Base-by-base conservation (phyloP, 495 filamentous ascomycete species). In the Penicillium ochrochloron region DNA sequence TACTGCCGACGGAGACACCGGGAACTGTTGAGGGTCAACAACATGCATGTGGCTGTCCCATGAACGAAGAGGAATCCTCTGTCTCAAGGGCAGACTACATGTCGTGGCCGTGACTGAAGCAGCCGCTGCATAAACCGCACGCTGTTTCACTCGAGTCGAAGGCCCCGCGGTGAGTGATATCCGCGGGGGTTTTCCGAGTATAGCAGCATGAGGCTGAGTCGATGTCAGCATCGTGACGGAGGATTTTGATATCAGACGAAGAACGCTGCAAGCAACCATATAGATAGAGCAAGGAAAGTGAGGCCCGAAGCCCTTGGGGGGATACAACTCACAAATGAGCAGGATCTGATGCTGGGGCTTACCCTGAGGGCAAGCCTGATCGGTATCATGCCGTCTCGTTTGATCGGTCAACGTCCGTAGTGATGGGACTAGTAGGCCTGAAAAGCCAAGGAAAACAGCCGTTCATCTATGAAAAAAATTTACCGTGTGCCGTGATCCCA, bases 31-130 rank as follows among this genome's bases (percentile, higher is more conserved):
- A 9, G 80, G 78, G 59, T 84, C 83, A 56, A 83, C 74, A 58
- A 83, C 77, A 65, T 85, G 83, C 79, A 85, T 84, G 61, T 85
- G 83, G 41, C 78, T 81, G 66, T 84, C 82, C 83, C 83, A 85
- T 62, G 80, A 72, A 11, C 66, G 60, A 12, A 59, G 59, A 17
- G 80, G 80, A n/a, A 82, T 59, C 57, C 70, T 71, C 44, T 67
- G 57, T 34, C 62, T 74, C 39, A 76, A 34, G 6, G 66, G 68
- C 21, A 59, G 29, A 10, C 54, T 53, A 17, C 64, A 52, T 19
- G 50, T 5, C 21, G 35, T 44, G 8, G 25, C 37, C 23, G 35
- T 58, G 21, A 15, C 17, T 27, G 35, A 25, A 21, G 25, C 27
- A 21, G 39, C 34, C 10, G 56, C 57, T n/a, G 44, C 57, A 64